Base-by-base conservation (phyloP, 2,329 filamentous ascomycete genomes). In the Hortaea werneckii region DNA sequence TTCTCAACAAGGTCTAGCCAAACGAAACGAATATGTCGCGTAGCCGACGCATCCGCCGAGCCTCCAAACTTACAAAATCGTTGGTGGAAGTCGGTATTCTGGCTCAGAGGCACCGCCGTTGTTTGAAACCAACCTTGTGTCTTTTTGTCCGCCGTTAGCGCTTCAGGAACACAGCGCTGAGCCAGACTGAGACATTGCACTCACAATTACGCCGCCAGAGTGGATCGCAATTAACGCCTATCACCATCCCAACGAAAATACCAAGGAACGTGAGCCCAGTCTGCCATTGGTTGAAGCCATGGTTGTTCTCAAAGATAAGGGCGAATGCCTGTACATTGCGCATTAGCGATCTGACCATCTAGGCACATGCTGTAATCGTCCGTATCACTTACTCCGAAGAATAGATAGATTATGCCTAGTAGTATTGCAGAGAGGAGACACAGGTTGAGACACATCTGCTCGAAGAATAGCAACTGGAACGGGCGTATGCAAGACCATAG, bases 321-420 rank as follows among this genome's bases (percentile, higher is more conserved):
- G 83, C 78, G 58, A 95, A 94, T 0, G 88, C 87, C 58, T 61
- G 45, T 11, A n/a, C 30, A 13, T 41, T 40, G 12, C 37, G 41
- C 45, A 42, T 28, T 29, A 20, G 13, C 13, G 29, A 26, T 41
- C 13, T 9, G 37, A 28, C 5, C 29, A 13, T 11, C 41, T 11
- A 7, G 41, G 10, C 13, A 12, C 12, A 29, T 4, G 27, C 29
- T n/a, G 28, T 34, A 4, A 30, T 10, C 5, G 5, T 35, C 32
- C 6, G 6, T 43, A 20, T 35, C 9, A 51, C 49, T 42, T 46
- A 56, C 57, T 13, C 87, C 87, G 62, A 94, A 94, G 70, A 94
- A 94, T 35, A 95, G 78, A 61, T 95, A 95, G 2, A 95, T 69
- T 39, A 94, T 83, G 12, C 88, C 89, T 6, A 95, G 73, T n/a